Evolutionary conservation across 2,329 filamentous ascomycete genomes (phyloP).

Genomic region (Cladosporium sp.): DNA sequence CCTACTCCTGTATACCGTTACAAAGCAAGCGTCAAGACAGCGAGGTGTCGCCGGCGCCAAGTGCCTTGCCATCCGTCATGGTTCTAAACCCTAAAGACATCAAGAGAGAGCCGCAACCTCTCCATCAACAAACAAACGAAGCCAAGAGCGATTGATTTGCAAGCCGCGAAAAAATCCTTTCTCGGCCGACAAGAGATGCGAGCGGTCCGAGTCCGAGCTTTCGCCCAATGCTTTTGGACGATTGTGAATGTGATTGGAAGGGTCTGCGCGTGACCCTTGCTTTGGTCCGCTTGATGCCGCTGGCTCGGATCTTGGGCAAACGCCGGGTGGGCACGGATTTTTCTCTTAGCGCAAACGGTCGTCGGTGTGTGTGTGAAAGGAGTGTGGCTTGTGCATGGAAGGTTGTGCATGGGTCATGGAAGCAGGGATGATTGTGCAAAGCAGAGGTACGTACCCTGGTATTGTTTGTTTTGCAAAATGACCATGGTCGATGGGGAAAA

Average conservation of each 20-base stretch:
- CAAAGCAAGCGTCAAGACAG: neutral
- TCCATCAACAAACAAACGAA: neutral
- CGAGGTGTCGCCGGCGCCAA: conserved; percentile 14
- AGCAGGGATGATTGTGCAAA: conserved; percentile 7
- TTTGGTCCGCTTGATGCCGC: neutral
- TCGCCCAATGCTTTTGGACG: neutral
- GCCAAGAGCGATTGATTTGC: neutral
- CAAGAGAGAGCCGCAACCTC: neutral
- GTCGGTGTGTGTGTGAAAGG: conserved; percentile 6
- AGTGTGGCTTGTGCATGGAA: conserved; percentile 12
- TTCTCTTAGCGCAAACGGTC: conserved; percentile 3
- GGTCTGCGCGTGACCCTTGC: neutral
- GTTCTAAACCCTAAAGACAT: neutral
- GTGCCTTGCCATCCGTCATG: neutral
- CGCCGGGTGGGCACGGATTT: neutral
- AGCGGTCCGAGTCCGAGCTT: conserved; percentile 2
- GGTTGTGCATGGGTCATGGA: neutral
- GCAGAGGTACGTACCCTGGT: neutral
- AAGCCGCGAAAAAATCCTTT: neutral
- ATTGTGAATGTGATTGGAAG: neutral
- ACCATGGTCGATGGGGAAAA: neutral
- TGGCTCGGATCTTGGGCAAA: conserved; percentile 9
- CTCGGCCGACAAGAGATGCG: neutral
- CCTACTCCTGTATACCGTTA: neutral
- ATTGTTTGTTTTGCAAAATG: conserved; percentile 3